Evolutionary conservation across 2,329 filamentous ascomycete species (phyloP).

Genomic region (Cryphonectria naterciae): DNA sequence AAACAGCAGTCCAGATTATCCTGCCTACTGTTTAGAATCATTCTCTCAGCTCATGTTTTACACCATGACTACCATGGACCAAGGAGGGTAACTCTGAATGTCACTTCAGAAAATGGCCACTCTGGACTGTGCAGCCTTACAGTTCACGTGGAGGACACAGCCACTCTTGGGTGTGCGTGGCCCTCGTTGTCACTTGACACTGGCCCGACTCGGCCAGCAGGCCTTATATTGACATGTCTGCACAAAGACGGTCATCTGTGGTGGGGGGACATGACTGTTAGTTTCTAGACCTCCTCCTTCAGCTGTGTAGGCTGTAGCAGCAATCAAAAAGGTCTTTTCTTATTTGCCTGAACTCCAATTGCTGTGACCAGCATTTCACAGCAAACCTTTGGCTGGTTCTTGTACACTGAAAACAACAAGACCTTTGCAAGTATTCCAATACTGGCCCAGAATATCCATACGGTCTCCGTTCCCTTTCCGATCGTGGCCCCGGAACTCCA

Average conservation of each 20-base stretch:
- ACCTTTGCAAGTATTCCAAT: constrained; percentile 3
- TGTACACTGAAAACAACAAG: neutral
- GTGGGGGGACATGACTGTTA: neutral
- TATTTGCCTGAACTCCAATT: neutral
- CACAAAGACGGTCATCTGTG: neutral
- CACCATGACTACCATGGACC: neutral
- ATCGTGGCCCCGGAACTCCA: constrained; percentile 4
- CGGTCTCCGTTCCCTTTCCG: no score
- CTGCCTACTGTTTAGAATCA: neutral
- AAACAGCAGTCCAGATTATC: no score
- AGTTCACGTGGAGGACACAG: neutral
- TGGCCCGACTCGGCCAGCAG: neutral
- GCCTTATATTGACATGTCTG: neutral
- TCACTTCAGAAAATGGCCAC: neutral
- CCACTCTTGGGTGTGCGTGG: constrained; percentile 5
- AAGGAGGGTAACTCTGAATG: no score
- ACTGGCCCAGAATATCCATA: neutral
- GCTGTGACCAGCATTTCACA: neutral
- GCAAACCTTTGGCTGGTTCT: neutral
- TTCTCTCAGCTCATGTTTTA: neutral
- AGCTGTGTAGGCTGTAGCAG: neutral
- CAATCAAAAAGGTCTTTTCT: neutral
- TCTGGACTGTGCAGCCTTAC: neutral
- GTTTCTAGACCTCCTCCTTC: neutral
- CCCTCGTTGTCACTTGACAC: constrained; percentile 3